Evolutionary conservation across 441 rosid genomes (phyloP).

Genomic region (Jatropha podagrica): DNA sequence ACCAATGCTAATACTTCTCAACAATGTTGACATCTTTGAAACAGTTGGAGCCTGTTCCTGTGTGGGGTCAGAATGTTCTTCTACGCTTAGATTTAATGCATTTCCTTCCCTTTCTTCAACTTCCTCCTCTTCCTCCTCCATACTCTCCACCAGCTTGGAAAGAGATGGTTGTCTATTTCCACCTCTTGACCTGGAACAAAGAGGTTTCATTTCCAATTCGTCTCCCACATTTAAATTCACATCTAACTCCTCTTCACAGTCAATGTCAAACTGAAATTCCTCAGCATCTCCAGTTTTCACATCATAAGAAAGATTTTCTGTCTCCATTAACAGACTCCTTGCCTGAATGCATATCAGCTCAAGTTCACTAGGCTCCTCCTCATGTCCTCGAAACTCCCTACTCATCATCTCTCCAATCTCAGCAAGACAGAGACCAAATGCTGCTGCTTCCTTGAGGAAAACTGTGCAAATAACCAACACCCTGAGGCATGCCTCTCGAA

Average conservation of each 20-base stretch:
- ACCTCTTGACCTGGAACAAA: constrained; percentile 30
- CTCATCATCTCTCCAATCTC: constrained; percentile 55
- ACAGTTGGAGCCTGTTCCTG: constrained; percentile 33
- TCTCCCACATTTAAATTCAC: constrained; percentile 35
- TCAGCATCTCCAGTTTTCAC: constrained; percentile 23
- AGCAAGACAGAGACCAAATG: constrained; percentile 40
- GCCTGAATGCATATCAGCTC: constrained; percentile 44
- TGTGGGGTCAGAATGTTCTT: constrained; percentile 6
- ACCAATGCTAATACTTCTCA: constrained; percentile 49
- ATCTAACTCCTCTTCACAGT: constrained; percentile 52
- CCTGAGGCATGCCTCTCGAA: constrained; percentile 43
- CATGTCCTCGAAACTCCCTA: constrained; percentile 40
- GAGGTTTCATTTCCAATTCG: constrained; percentile 23
- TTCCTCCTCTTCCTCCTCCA: constrained; percentile 50
- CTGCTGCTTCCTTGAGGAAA: constrained; percentile 45
- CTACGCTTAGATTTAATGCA: constrained; percentile 23
- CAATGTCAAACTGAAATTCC: constrained; percentile 38
- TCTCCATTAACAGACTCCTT: constrained; percentile 29
- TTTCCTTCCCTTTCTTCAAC: constrained; percentile 41
- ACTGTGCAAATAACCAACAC: constrained; percentile 38
- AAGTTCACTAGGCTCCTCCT: constrained; percentile 45
- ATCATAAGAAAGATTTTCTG: constrained; percentile 13
- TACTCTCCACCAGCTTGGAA: constrained; percentile 65
- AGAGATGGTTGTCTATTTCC: constrained; percentile 47
- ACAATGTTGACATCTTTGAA: constrained; percentile 54